Evolutionary conservation across 2,329 filamentous ascomycete species (phyloP), one percentile per base, ranked within the genome.

Genomic region (Neurospora sp.): DNA sequence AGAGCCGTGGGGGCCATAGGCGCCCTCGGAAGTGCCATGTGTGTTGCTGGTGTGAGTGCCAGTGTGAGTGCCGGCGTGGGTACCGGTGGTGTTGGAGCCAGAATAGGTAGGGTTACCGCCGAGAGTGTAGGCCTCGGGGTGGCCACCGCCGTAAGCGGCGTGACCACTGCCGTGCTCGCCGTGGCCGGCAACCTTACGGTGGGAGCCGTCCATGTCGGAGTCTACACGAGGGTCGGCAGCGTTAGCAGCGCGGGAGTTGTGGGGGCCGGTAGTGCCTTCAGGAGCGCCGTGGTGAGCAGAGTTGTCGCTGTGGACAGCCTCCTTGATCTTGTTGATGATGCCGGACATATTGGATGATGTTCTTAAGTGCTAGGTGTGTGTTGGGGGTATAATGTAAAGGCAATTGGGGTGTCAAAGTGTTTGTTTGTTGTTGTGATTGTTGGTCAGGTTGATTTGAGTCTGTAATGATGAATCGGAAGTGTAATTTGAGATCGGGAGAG

Each of bases 321-420:
- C 85, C 83, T 88, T 88, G 78, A 87, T 83, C 80, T 88, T 88
- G 82, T 88, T 84, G 77, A 87, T 78, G 76, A 88, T 80, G 74
- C 79, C 79, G 79, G 86, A 86, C 86, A 88, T 88, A 76, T 72
- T 87, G 81, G 70, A 66, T 76, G 70, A 57, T 57, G 68, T 73
- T 74, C 71, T 68, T 67, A 67, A 65, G 66, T 71, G 57, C 65
- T 67, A 33, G 57, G 66, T 74, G 52, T 66, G 68, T 68, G 62
- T 67, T 71, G 43, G 70, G 68, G 68, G 69, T 68, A 69, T 67
- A 57, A 17, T 71, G n/a, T 17, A 19, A 43, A 68, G n/a, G 39
- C 19, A 11, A 38, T 19, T 36, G 41, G 67, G 12, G 46, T 57
- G 17, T 33, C 46, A 57, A 33, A 67, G 38, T 71, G 66, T 41